phyloP scores from a whole-genome alignment of 1,284 basidiomycete species.

The Fomitopsis palustris region DNA sequence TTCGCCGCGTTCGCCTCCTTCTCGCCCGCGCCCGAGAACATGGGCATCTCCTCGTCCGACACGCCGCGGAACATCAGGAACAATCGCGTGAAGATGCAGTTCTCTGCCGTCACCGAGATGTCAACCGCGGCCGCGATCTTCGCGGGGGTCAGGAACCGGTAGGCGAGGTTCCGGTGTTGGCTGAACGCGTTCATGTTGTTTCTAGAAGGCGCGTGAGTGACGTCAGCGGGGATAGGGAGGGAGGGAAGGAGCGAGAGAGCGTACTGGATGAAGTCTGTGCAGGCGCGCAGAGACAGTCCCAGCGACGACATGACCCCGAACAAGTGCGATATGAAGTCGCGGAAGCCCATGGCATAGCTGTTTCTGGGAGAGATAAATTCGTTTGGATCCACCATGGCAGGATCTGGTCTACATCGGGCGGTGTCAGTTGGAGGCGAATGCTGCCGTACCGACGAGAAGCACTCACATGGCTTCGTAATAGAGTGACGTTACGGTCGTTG shows the following conservation, averaged over 20 bases:
- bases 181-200: constrained; percentile 71
- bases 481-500: constrained; percentile 69
- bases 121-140: constrained; percentile 81
- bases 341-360: constrained; percentile 75
- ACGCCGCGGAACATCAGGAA: constrained; percentile 82
- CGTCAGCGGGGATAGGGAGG: neutral
- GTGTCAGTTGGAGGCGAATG: constrained; percentile 11
- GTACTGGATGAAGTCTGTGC: constrained; percentile 75
- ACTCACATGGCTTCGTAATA: constrained; percentile 77
- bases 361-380: constrained; percentile 75
- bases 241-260: constrained; percentile 19
- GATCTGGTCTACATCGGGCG: constrained; percentile 54
- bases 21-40: constrained; percentile 74
- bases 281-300: constrained; percentile 73
- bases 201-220: constrained; percentile 32
- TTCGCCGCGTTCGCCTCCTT: constrained; percentile 77
- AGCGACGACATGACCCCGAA: constrained; percentile 74
- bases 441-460: constrained; percentile 1
- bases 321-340: constrained; percentile 74
- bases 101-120: constrained; percentile 73
- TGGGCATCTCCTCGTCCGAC: constrained; percentile 69
- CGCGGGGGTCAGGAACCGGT: constrained; percentile 74
- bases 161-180: constrained; percentile 77
- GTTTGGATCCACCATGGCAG: constrained; percentile 64
- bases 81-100: constrained; percentile 76